Evolutionary conservation across 2,329 filamentous ascomycete genomes (phyloP).

Genomic region (Alternaria triticina): DNA sequence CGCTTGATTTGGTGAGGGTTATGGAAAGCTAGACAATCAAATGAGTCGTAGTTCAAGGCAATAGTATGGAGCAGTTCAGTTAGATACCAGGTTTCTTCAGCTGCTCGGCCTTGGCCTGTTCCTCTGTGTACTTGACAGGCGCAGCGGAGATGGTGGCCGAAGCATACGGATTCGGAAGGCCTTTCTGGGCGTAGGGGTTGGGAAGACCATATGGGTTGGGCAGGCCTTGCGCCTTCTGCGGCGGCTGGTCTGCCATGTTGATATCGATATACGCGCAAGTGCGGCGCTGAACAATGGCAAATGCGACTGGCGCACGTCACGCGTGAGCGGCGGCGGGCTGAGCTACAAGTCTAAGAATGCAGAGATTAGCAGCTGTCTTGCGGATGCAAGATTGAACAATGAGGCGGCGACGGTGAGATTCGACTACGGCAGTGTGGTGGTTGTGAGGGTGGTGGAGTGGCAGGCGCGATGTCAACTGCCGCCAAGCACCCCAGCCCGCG

Average conservation of each 20-base stretch:
- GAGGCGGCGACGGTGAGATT: background rate
- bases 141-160: constrained; percentile 35
- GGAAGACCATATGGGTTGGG: constrained; percentile 39
- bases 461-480: constrained; percentile 3
- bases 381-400: background rate
- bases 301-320: background rate
- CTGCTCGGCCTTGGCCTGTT: constrained; percentile 40
- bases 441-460: constrained; percentile 1
- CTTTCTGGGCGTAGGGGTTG: constrained; percentile 34
- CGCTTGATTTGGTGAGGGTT: constrained; percentile 44
- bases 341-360: background rate
- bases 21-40: constrained; percentile 37
- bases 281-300: constrained; percentile 8
- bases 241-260: constrained; percentile 33
- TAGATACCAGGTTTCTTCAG: constrained; percentile 45
- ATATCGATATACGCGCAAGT: constrained; percentile 13
- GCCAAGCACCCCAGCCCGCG: background rate
- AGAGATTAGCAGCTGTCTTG: background rate
- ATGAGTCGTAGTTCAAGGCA: constrained; percentile 36
- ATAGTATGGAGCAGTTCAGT: constrained; percentile 26
- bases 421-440: background rate
- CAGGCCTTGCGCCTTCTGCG: constrained; percentile 31
- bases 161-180: constrained; percentile 39
- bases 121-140: constrained; percentile 36
- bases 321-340: background rate